Evolutionary conservation across 805 yeast genomes (phyloP), one percentile per base, ranked within the genome.

Genomic region (Saccharomycopsis synnaedendra): DNA sequence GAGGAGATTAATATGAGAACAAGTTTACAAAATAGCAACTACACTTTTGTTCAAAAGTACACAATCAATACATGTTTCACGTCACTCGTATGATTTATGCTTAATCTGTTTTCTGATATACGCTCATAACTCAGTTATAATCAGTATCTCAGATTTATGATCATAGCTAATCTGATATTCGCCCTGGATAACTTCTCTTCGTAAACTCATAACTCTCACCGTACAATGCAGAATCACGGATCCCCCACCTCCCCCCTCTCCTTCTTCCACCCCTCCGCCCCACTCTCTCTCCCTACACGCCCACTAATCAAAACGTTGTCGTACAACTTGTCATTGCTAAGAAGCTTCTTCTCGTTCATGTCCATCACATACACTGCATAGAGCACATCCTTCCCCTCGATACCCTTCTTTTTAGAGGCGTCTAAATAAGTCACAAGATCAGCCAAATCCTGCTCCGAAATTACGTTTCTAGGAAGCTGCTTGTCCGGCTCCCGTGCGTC

Each of bases 231-330:
- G 19, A 19, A 19, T 19, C 19, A 19, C 19, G 19, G 19, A 19
- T 19, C 19, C 19, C 94, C 95, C 47, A 66, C 76, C 60, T 89
- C 97, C 1, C 96, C 95, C 56, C 97, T 68, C 0, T 69, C 52
- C n/a, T 65, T 59, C 1, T 83, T 82, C 97, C 97, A 89, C 42
- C 71, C 82, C 0, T 68, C 72, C 4, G 76, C 69, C 0, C 97
- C 97, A 43, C 88, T 80, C 59, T 85, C 82, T 49, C 97, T 60
- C 30, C 71, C 71, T 38, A 54, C 58, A 34, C 61, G 60, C 3
- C 47, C 55, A 8, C 8, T 9, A 34, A n/a, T 1, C 36, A 8
- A 8, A n/a, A 9, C 36, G 10, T n/a, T n/a, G 36, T 34, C 36
- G 10, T 34, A 8, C 10, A 9, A 34, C 10, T 37, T 44, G 10